These are phyloP conservation scores for Elsinoe fawcettii DNA, from an alignment of 2,329 filamentous ascomycete genomes.

Conservation along the genomic window DNA sequence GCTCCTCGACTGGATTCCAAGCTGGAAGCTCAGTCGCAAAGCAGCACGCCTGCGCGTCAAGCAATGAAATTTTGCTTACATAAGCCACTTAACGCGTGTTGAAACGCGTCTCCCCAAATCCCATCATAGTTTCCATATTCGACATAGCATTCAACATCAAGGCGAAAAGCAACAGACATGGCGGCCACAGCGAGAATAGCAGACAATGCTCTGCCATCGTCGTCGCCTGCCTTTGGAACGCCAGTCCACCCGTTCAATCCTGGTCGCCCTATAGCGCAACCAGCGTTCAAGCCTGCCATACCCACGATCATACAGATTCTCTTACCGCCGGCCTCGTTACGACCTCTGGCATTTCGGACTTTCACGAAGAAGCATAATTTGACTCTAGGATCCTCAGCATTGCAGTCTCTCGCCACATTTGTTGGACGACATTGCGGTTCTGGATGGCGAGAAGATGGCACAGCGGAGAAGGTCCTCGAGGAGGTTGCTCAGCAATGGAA, in stretches of 20 bases:
- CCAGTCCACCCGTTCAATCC: constrained; percentile 70
- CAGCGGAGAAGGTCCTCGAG: constrained; percentile 86
- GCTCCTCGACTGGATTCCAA: too few relatives aligned
- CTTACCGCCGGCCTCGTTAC: constrained; percentile 74
- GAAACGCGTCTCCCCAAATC: constrained; percentile 12
- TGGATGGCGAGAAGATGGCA: constrained; percentile 89
- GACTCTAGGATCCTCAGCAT: constrained; percentile 77
- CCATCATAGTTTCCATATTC: not conserved
- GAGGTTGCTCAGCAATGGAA: constrained; percentile 92
- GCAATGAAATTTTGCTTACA: not conserved
- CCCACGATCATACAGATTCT: constrained; percentile 75
- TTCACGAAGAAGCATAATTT: constrained; percentile 98
- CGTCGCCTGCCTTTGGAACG: constrained; percentile 83
- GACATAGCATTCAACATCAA: not conserved
- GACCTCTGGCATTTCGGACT: constrained; percentile 86
- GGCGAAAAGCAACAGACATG: constrained; percentile 18
- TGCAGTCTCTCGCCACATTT: constrained; percentile 79
- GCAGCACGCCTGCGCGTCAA: not conserved
- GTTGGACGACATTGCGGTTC: constrained; percentile 91
- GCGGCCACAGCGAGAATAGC: constrained; percentile 20
- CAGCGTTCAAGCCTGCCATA: constrained; percentile 46
- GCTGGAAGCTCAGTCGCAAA: not conserved
- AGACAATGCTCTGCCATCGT: constrained; percentile 61
- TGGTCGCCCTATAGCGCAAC: constrained; percentile 36
- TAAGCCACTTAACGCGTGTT: constrained; percentile 16